Evolutionary conservation across 345 rosid genomes (phyloP).

Genomic region (Ailanthus altissimus): DNA sequence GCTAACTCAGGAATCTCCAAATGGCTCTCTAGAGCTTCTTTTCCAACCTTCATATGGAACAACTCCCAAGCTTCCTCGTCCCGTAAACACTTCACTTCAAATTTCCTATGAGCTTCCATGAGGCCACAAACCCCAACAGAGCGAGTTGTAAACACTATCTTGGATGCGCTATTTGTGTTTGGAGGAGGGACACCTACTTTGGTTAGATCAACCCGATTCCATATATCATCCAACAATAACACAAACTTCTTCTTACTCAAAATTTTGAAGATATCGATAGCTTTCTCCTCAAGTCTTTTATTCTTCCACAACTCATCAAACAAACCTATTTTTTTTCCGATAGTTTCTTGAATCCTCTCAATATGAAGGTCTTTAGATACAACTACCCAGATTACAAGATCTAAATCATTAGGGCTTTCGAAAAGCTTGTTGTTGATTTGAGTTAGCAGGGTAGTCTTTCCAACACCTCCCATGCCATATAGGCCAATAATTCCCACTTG

Average conservation of each 20-base stretch:
- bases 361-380: conserved; percentile 5
- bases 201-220: background rate
- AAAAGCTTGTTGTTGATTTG: conserved; percentile 11
- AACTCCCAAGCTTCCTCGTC: background rate
- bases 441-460: conserved; percentile 1
- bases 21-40: conserved; percentile 10
- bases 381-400: background rate
- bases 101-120: conserved; percentile 31
- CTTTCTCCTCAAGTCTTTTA: background rate
- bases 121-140: conserved; percentile 25
- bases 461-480: background rate
- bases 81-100: conserved; percentile 22
- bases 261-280: background rate
- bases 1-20: conserved; percentile 10
- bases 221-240: background rate
- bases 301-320: background rate
- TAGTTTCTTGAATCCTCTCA: background rate
- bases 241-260: conserved; percentile 20
- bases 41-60: conserved; percentile 7
- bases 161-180: background rate
- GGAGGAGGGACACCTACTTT: conserved; percentile 31
- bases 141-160: conserved; percentile 32
- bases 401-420: background rate
- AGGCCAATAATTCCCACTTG: conserved; percentile 1
- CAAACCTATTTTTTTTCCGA: background rate